phyloP scores from a whole-genome alignment of 2,329 filamentous ascomycete species.

The Diaporthe amygdali region DNA sequence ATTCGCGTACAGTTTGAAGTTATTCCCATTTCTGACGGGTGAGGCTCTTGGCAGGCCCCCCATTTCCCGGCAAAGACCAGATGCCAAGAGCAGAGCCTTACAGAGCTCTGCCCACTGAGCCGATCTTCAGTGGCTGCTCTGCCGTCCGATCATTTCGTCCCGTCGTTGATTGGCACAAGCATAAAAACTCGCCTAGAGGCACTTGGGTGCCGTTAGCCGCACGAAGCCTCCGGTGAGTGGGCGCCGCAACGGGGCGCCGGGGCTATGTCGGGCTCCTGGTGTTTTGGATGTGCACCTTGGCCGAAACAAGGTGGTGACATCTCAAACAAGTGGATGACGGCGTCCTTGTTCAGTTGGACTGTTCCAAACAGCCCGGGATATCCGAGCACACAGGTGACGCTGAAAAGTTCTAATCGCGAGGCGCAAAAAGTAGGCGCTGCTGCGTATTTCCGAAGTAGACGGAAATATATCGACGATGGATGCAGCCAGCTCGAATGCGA shows the following conservation, averaged over 20 bases:
- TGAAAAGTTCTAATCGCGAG: neutral
- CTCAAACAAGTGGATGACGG: slow-evolving; percentile 13
- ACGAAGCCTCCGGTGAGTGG: neutral
- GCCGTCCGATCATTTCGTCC: slow-evolving; percentile 12
- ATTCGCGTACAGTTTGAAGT: slow-evolving; percentile 14
- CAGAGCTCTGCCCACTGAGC: neutral
- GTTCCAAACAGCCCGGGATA: neutral
- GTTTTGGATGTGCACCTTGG: slow-evolving; percentile 13
- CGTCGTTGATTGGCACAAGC: neutral
- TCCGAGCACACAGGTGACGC: neutral
- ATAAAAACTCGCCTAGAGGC: neutral
- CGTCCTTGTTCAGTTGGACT: neutral
- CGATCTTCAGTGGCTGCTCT: slow-evolving; percentile 9
- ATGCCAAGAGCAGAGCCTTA: slow-evolving; percentile 14
- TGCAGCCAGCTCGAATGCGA: neutral
- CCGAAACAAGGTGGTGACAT: slow-evolving; percentile 16
- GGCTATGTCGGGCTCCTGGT: slow-evolving; percentile 5
- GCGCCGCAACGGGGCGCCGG: neutral
- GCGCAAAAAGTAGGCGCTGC: neutral
- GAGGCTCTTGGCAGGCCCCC: slow-evolving; percentile 3
- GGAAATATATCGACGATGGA: neutral
- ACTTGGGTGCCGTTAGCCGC: neutral
- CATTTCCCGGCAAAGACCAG: slow-evolving; percentile 6
- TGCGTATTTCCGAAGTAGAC: neutral
- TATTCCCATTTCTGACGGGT: slow-evolving; percentile 8